Evolutionary conservation across 768 basidiomycete species (phyloP).

Genomic region (Rhizopogon rudus): DNA sequence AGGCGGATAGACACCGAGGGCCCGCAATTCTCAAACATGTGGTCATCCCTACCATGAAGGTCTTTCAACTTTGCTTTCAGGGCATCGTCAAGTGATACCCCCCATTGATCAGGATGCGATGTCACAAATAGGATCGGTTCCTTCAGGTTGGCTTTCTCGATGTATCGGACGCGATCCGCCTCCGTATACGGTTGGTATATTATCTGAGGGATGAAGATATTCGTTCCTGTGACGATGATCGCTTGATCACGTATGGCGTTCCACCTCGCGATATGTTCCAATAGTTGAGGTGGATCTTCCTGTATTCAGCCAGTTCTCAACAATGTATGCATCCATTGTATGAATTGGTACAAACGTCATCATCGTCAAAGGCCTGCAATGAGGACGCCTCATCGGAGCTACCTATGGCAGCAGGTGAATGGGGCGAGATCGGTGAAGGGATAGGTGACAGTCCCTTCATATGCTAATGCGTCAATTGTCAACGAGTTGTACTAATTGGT

Average conservation of each 20-base stretch:
- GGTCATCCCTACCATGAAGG: constrained; percentile 53
- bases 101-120: constrained; percentile 48
- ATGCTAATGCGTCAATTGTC: background rate
- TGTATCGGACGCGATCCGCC: constrained; percentile 72
- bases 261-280: constrained; percentile 24
- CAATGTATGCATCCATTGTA: background rate
- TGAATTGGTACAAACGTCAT: background rate
- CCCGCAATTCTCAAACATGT: constrained; percentile 67
- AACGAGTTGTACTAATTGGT: background rate
- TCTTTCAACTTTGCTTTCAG: constrained; percentile 53
- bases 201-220: constrained; percentile 61
- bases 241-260: constrained; percentile 11
- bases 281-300: constrained; percentile 17
- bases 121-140: constrained; percentile 60
- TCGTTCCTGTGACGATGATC: constrained; percentile 23
- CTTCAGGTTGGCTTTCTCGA: constrained; percentile 62
- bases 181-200: constrained; percentile 77
- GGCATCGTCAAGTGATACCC: constrained; percentile 61
- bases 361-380: background rate
- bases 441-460: background rate
- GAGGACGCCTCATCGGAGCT: background rate
- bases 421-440: background rate
- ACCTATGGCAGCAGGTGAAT: background rate
- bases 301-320: background rate
- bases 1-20: constrained; percentile 78